Base-by-base conservation (phyloP, 495 filamentous ascomycete species). In the Penicillium tannophilum region DNA sequence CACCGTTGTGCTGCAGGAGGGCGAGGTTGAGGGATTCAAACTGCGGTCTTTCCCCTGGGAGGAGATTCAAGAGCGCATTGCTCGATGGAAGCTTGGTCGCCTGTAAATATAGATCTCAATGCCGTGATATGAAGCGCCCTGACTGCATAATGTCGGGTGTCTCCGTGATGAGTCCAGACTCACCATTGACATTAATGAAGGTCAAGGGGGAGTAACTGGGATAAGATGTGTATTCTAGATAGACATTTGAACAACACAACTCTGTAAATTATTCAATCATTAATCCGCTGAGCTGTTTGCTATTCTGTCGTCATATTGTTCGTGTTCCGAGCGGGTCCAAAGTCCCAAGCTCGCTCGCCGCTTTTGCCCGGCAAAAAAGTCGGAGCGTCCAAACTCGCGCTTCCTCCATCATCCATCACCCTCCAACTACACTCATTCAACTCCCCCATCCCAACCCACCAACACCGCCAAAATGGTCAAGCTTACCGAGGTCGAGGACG, bases 1-100 rank as follows among this genome's bases (percentile, higher is more conserved):
- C n/a, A 98, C 94, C 0, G 91, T 98, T 43, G 92, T 98, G 49
- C 63, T 98, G 70, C 94, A 97, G 79, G 92, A 96, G 73, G 82
- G 76, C 44, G 72, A 78, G 55, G 39, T 78, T 41, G 76, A 79
- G 52, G 77, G 76, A 12, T 74, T 77, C 56, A 73, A 66, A 35
- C 69, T 74, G 52, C 77, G 72, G 14, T 36, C 79, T 17, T 84
- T 96, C 72, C 74, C 79, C n/a, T 97, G 93, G 93, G 86, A 84
- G 31, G 90, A 93, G 71, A 92, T 97, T 35, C 91, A 97, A 75
- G 87, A 91, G 56, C 79, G 86, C 52, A 93, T 97, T 65, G 82
- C 84, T 39, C 79, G 82, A 63, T 97, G 92, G 92, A 88, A 90
- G 62, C 72, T 97, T 61, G 93, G 93, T 39, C 85, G 86, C 62